Percentiles rank a stretch among this genome's conserved stretches.
Evolutionary conservation across 1,139 yeast genomes (phyloP).

Genomic region (Suhomyces kunorum): DNA sequence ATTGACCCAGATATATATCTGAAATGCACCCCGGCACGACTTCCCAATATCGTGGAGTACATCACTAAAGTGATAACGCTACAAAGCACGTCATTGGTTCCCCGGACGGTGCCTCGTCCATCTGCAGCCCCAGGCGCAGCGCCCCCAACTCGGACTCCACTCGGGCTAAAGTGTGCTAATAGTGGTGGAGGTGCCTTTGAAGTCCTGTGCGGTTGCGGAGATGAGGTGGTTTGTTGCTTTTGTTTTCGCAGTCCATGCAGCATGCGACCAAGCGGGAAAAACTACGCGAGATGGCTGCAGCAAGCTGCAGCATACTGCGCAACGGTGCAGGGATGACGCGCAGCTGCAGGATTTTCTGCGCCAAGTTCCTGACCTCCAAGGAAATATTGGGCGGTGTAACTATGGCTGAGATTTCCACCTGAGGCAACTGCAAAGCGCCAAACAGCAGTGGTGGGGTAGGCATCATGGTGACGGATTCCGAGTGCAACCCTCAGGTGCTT

Average conservation of each 20-base stretch:
- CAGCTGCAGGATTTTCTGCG: background rate
- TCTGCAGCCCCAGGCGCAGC: background rate
- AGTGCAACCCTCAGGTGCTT: too few species aligned
- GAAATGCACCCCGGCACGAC: conserved; percentile 7
- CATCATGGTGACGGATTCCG: too few species aligned
- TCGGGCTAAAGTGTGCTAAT: too few species aligned
- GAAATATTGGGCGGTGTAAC: background rate
- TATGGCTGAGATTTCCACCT: background rate
- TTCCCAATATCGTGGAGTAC: conserved; percentile 4
- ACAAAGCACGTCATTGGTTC: conserved; percentile 5
- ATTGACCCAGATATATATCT: conserved; percentile 3
- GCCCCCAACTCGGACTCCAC: conserved; percentile 5
- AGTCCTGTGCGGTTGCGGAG: background rate
- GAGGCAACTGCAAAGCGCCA: background rate
- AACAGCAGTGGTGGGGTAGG: background rate
- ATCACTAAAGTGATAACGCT: conserved; percentile 1
- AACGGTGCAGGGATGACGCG: background rate
- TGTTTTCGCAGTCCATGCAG: conserved; percentile 5
- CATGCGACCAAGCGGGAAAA: background rate
- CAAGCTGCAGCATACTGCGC: background rate
- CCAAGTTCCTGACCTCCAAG: background rate
- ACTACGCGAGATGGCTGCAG: conserved; percentile 5
- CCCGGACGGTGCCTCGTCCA: conserved; percentile 1
- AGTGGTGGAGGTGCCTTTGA: too few species aligned
- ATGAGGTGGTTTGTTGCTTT: conserved; percentile 1